Evolutionary conservation across 140 eudicot species (phyloP).

Genomic region (Stevia rebaudiana): DNA sequence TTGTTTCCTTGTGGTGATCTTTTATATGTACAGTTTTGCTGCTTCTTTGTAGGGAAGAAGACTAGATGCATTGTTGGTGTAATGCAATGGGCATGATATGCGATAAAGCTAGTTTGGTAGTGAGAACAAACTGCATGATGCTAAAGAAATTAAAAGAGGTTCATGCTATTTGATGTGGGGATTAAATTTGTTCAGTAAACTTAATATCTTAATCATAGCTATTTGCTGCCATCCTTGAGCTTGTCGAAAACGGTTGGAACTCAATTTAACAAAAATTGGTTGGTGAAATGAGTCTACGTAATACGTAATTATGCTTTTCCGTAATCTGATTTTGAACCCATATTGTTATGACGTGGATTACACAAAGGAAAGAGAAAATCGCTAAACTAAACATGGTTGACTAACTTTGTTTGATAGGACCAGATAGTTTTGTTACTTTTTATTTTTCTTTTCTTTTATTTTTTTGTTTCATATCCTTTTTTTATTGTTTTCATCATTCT

Average conservation of each 20-base stretch:
- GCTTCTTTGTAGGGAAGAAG: conserved; percentile 9
- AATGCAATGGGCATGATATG: conserved; percentile 21
- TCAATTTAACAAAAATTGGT: not conserved
- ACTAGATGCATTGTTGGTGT: conserved; percentile 18
- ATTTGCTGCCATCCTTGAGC: not conserved
- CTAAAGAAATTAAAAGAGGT: conserved; percentile 1
- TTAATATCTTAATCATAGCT: not conserved
- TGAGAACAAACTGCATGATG: conserved; percentile 34
- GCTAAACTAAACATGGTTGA: no score
- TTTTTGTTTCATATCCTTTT: no score
- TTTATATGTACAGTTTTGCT: conserved; percentile 12
- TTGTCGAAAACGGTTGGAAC: not conserved
- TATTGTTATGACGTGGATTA: no score
- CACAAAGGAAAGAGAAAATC: no score
- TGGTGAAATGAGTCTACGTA: no score
- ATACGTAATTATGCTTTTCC: no score
- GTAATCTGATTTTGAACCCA: no score
- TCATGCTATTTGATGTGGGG: conserved; percentile 11
- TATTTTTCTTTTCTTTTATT: no score
- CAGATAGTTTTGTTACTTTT: no score
- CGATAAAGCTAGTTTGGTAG: conserved; percentile 27
- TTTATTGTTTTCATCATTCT: no score
- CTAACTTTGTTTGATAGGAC: no score
- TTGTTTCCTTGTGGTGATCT: not conserved
- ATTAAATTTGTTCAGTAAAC: conserved; percentile 18